phyloP scores from a whole-genome alignment of 768 basidiomycete genomes.

The Tulasnella sp. region DNA sequence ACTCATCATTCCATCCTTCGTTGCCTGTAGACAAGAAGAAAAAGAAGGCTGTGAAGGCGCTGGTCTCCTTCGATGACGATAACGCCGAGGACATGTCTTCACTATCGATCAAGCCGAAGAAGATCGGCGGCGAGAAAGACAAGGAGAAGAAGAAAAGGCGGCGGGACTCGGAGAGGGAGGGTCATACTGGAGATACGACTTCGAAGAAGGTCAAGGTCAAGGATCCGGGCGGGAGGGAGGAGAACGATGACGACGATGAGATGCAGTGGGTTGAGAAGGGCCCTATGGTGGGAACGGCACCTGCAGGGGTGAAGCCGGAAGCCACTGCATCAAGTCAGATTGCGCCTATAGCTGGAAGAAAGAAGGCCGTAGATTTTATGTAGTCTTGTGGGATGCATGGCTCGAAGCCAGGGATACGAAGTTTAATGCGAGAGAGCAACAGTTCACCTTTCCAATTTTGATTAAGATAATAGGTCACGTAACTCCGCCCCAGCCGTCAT shows the following conservation, averaged over 20 bases:
- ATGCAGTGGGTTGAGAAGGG: conserved; percentile 18
- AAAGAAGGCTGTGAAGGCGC: conserved; percentile 35
- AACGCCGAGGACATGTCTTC: conserved; percentile 47
- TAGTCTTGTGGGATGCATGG: conserved; percentile 26
- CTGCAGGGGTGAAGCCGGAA: conserved; percentile 20
- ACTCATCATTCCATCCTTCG: conserved; percentile 29
- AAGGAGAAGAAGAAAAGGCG: conserved; percentile 33
- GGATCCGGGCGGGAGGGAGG: conserved; percentile 36
- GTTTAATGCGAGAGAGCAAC: not conserved
- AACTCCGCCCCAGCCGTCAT: not conserved
- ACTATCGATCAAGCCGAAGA: conserved; percentile 36
- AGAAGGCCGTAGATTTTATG: conserved; percentile 68
- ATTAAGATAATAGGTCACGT: too few species aligned
- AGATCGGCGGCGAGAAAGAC: conserved; percentile 25
- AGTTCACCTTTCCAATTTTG: too few species aligned
- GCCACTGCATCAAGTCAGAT: too few species aligned
- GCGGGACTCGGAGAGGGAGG: conserved; percentile 23
- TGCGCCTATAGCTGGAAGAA: conserved; percentile 33
- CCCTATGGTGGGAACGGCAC: conserved; percentile 23
- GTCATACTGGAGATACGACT: conserved; percentile 33
- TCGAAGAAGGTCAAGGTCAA: conserved; percentile 64
- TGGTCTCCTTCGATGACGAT: conserved; percentile 20
- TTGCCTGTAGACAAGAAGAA: conserved; percentile 31
- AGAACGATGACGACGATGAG: conserved; percentile 27
- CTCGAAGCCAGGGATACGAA: not conserved